Evolutionary conservation across 169 alveolate genomes (phyloP), one percentile per base, ranked within the genome.

Genomic region (Cyclospora cayetanensis): DNA sequence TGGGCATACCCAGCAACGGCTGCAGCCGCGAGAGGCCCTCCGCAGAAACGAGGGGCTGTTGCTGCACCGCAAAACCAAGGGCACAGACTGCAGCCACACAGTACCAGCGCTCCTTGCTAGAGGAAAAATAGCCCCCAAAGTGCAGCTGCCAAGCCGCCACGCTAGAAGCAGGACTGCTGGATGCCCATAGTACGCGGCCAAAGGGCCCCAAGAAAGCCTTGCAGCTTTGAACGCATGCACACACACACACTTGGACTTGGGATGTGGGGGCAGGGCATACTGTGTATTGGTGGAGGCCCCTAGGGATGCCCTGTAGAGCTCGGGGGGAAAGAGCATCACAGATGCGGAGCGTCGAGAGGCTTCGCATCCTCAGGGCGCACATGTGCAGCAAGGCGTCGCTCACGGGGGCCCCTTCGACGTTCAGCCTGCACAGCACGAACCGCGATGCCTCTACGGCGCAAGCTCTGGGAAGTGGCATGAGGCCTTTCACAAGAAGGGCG

Each of bases 361-460:
- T 53, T 53, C 82, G 37, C 82, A 70, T 70, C 82, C 82, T 70
- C 52, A 37, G 25, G 55, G 82, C 82, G 39, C 82, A 70, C 25
- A 70, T 3, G 18, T 37, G 12, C 22, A 70, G 39, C 9, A 70
- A 53, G 7, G 82, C 34, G 31, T 70, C 82, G 55, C 39, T 70
- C 2, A 70, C 82, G 55, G 82, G 82, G 82, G 82, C 82, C 82
- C 82, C 82, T 34, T 35, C 82, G 1, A 70, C n/a, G 31, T 37
- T 70, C 27, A 70, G 82, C 53, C 82, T 70, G 82, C 29, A 70
- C 34, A 9, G 34, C 34, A 34, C 4, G 18, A 12, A 9, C n/a
- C n/a, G n/a, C n/a, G n/a, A n/a, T 31, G 39, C 46, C 22, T 27
- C 79, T 27, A 18, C 46, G 50, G 79, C n/a, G 11, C 46, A 4